These are phyloP conservation scores for Anastatica hierochuntica DNA, from an alignment of 345 rosid genomes.

Conservation along the genomic window DNA sequence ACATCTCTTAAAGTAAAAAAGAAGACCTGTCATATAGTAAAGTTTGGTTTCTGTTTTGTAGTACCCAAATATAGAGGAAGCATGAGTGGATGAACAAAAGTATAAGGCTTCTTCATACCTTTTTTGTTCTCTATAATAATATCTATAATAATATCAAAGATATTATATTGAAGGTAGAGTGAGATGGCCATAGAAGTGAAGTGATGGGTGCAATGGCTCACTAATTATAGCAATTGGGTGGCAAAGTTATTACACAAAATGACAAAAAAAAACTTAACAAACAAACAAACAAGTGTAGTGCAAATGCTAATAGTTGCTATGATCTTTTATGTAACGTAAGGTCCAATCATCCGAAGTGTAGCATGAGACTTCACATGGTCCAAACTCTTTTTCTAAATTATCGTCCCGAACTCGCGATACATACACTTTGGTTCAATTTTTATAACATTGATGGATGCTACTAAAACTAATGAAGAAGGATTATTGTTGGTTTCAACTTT, in stretches of 20 bases:
- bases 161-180: background rate
- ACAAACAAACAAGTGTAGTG: constrained; percentile 5
- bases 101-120: background rate
- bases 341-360: constrained; percentile 11
- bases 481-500: too few species aligned
- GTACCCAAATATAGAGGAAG: background rate
- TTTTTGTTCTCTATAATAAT: background rate
- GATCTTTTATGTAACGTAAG: constrained; percentile 2
- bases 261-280: constrained; percentile 8
- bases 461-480: too few species aligned
- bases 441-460: too few species aligned
- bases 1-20: too few species aligned
- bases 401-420: background rate
- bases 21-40: too few species aligned
- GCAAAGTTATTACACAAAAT: constrained; percentile 18
- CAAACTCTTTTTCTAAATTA: background rate
- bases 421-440: too few species aligned
- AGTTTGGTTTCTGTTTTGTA: too few species aligned
- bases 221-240: constrained; percentile 22
- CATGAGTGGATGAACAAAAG: background rate
- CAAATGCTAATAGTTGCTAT: constrained; percentile 6
- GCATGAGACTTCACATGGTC: constrained; percentile 28
- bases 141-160: background rate
- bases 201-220: constrained; percentile 17
- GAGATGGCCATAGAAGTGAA: constrained; percentile 18